A percentile compares a stretch with the other conserved stretches of the same genome.
Evolutionary conservation across 2,329 filamentous ascomycete genomes (phyloP).

Genomic region (Penicillium sp.): DNA sequence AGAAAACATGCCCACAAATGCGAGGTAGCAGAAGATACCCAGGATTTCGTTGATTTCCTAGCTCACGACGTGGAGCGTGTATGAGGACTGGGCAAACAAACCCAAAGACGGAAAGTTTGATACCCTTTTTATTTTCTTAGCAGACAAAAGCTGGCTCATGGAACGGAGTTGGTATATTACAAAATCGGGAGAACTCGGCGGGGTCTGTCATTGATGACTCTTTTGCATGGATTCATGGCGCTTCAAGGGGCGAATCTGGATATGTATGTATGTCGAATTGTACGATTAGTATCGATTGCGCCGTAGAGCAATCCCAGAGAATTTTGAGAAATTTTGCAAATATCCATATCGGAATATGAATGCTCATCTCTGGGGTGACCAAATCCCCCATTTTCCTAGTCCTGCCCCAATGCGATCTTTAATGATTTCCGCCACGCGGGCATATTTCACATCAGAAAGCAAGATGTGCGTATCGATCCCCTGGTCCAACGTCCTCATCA

Average conservation of each 20-base stretch:
- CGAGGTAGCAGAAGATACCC: constrained; percentile 5
- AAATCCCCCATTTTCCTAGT: constrained; percentile 40
- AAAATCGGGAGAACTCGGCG: not conserved
- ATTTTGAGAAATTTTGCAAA: not conserved
- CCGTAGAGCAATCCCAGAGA: constrained; percentile 6
- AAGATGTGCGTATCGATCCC: constrained; percentile 43
- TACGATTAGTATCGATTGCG: constrained; percentile 16
- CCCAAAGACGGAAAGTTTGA: constrained; percentile 21
- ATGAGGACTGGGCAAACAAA: not conserved
- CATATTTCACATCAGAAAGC: constrained; percentile 28
- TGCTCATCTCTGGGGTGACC: constrained; percentile 17
- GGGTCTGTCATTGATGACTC: not conserved
- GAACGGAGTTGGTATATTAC: constrained; percentile 27
- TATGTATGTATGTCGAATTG: constrained; percentile 11
- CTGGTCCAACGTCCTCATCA: constrained; percentile 39
- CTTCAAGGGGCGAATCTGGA: constrained; percentile 11
- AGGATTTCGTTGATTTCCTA: not conserved
- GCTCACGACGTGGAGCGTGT: not conserved
- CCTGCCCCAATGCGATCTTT: constrained; percentile 40
- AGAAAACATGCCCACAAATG: constrained; percentile 24
- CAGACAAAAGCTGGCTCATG: constrained; percentile 16
- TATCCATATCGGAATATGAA: not conserved
- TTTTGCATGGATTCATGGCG: constrained; percentile 25
- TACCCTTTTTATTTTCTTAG: constrained; percentile 25
- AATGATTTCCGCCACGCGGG: constrained; percentile 37